Base-by-base conservation (phyloP, 495 filamentous ascomycete genomes). In the Trichoderma reesei region DNA sequence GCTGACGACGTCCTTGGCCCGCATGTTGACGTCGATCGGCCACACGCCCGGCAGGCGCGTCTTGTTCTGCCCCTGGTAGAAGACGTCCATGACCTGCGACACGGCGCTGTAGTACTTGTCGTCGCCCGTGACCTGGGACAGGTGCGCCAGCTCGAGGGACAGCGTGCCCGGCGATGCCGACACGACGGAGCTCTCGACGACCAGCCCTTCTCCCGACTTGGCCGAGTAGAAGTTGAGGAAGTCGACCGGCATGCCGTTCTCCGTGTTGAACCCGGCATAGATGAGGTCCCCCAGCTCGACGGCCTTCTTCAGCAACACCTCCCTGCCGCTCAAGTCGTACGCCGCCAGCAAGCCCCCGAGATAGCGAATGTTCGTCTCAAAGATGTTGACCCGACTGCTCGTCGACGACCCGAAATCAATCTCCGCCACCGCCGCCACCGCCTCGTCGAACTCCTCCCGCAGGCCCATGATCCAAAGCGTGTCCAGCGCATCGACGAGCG, bases 381-480 rank as follows among this genome's bases (percentile, higher is more conserved):
- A 94, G 6, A 91, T 80, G 59, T 88, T 89, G 54, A 92, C 84
- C 59, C 73, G 71, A n/a, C 77, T 76, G 54, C 78, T 86, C 8
- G 86, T 90, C 3, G 73, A 73, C 14, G 71, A 54, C 38, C 70
- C 71, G 69, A 98, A 98, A 75, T 98, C 90, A 62, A 96, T 92
- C 60, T 83, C 73, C 34, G 83, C 82, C 14, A 96, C 85, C 5
- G 82, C 83, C 41, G 85, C 78, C 1, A 92, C 85, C 3, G 91
- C 93, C 66, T 90, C 86, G 60, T 90, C 83, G 69, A 96, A 97
- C 59, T 96, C 92, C 5, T 87, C 79, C 69, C 88, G 83, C 70
- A 96, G 68, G 8, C 84, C 90, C 89, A 96, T 91, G 63, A 97
- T 92, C 91, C 91, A 97, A 5, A 97, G 75, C 3, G 88, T 90